phyloP scores from a whole-genome alignment of 371 early-diverging fungal genomes.

The Haplosporangium sp. region DNA sequence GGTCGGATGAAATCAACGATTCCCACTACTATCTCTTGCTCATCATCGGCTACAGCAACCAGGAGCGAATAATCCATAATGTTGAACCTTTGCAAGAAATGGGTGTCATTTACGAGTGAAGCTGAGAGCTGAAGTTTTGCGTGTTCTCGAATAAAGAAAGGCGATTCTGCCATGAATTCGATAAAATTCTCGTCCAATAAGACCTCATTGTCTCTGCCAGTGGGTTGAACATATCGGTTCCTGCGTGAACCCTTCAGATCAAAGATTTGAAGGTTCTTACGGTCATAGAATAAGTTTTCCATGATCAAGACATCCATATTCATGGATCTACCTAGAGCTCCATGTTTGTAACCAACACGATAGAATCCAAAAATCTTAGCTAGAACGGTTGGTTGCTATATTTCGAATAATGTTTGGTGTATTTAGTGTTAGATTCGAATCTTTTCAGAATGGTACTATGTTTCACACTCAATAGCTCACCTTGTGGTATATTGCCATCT shows the following conservation, averaged over 20 bases:
- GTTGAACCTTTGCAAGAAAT: constrained; percentile 86
- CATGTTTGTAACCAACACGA: constrained; percentile 87
- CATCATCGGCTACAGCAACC: constrained; percentile 86
- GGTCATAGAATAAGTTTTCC: constrained; percentile 95
- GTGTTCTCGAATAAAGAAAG: constrained; percentile 90
- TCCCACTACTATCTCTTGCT: constrained; percentile 88
- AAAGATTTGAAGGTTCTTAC: constrained; percentile 81
- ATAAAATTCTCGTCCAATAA: constrained; percentile 93
- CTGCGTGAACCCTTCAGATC: constrained; percentile 96
- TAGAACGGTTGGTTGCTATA: constrained; percentile 83
- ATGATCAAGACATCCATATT: constrained; percentile 93
- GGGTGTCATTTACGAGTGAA: constrained; percentile 90
- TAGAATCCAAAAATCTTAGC: constrained; percentile 96
- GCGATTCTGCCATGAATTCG: constrained; percentile 85
- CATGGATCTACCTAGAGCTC: constrained; percentile 80
- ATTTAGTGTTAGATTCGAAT: background rate
- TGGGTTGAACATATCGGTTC: constrained; percentile 91
- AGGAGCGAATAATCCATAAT: constrained; percentile 96
- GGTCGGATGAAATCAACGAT: constrained; percentile 97
- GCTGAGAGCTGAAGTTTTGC: constrained; percentile 83
- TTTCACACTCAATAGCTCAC: constrained; percentile 33
- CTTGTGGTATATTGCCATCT: constrained; percentile 83
- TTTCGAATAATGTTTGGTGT: background rate
- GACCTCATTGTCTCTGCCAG: constrained; percentile 87
- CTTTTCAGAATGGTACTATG: background rate